Evolutionary conservation across 306 rosid genomes (phyloP).

Genomic region (Cicer cuneatum): DNA sequence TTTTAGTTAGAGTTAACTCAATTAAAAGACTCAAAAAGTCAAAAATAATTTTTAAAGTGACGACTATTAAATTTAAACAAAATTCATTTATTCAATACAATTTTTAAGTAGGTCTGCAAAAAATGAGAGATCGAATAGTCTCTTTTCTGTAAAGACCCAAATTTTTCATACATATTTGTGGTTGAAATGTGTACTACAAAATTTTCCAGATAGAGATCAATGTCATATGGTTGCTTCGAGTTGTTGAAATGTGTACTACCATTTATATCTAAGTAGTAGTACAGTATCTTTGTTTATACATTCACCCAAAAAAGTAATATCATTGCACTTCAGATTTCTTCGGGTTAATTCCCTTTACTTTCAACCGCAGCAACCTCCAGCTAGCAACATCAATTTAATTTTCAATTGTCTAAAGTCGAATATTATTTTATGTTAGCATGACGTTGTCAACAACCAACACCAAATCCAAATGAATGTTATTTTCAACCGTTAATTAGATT

Average conservation of each 20-base stretch:
- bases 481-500: background rate
- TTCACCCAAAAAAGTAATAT: background rate
- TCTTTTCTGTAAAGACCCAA: too few species aligned
- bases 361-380: constrained; percentile 20
- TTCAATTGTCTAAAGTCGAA: background rate
- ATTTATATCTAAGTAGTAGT: background rate
- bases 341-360: constrained; percentile 47
- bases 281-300: too few species aligned
- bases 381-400: background rate
- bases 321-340: constrained; percentile 27
- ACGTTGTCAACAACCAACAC: constrained; percentile 45
- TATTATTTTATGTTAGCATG: constrained; percentile 42
- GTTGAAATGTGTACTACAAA: too few species aligned
- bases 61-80: too few species aligned
- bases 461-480: constrained; percentile 26
- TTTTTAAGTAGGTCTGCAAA: too few species aligned
- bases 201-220: background rate
- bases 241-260: constrained; percentile 45
- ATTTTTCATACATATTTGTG: too few species aligned
- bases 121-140: too few species aligned
- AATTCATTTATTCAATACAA: too few species aligned
- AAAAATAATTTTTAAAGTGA: too few species aligned
- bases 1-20: too few species aligned
- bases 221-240: constrained; percentile 29
- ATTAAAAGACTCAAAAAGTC: too few species aligned